A percentile compares a stretch with the other conserved stretches of the same genome.
Evolutionary conservation across 1,284 basidiomycete species (phyloP).

Genomic region (Ganoderma sinense): DNA sequence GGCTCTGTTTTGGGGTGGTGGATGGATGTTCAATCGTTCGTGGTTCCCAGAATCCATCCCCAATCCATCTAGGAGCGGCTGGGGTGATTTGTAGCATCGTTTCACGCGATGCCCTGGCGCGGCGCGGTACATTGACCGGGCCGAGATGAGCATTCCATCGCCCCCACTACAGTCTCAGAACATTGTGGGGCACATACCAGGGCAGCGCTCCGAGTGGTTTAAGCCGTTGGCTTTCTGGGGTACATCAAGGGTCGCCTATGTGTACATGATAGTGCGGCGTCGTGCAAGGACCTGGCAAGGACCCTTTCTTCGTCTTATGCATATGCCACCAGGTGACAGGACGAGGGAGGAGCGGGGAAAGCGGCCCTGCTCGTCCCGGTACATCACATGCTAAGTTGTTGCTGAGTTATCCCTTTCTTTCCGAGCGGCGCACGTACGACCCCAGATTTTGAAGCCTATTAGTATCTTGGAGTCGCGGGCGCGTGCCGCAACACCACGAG

Average conservation of each 20-base stretch:
- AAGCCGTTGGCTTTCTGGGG: not conserved
- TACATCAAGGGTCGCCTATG: not conserved
- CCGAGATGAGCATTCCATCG: not conserved
- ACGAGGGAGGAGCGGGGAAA: not conserved
- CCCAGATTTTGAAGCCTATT: not conserved
- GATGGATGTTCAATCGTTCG: not conserved
- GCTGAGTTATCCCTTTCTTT: not conserved
- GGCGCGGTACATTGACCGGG: not conserved
- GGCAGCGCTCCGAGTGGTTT: not conserved
- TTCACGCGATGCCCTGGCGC: not conserved
- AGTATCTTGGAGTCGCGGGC: not conserved
- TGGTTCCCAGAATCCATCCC: not conserved
- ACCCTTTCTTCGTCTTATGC: not conserved
- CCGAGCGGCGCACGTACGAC: not conserved
- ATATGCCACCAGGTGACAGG: not conserved
- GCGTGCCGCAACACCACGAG: constrained; percentile 1
- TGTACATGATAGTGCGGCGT: not conserved
- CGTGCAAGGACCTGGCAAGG: not conserved
- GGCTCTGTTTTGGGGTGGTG: not conserved
- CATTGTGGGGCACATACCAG: not conserved
- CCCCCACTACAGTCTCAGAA: too few relatives aligned
- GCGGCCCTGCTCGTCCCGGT: too few relatives aligned
- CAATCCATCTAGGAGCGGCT: not conserved
- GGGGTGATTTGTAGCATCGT: not conserved
- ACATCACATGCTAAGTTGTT: not conserved